Evolutionary conservation across 371 early-diverging fungal species (phyloP).

Genomic region (Amoeboaphelidium occidentale): DNA sequence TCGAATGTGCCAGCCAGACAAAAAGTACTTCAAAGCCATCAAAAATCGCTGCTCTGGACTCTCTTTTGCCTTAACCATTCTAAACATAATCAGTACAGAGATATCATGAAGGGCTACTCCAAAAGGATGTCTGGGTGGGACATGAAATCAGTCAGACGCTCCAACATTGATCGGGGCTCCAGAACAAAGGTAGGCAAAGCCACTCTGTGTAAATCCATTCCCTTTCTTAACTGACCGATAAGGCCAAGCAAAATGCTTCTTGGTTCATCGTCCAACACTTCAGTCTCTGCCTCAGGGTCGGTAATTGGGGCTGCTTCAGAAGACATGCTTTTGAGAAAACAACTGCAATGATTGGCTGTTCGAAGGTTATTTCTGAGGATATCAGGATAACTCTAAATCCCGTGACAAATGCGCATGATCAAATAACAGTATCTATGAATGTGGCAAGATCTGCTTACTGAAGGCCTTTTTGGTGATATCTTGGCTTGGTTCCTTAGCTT

Average conservation of each 20-base stretch:
- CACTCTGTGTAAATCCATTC: constrained; percentile 61
- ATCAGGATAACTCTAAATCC: too few species aligned
- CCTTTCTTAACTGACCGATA: constrained; percentile 61
- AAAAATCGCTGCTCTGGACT: constrained; percentile 63
- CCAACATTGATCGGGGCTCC: constrained; percentile 81
- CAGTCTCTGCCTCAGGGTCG: constrained; percentile 22
- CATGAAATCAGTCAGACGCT: constrained; percentile 86
- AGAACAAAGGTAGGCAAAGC: constrained; percentile 89
- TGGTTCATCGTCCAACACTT: constrained; percentile 65
- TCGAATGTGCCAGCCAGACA: constrained; percentile 90
- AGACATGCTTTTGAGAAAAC: neutral
- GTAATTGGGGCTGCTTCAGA: neutral
- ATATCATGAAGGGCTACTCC: constrained; percentile 26
- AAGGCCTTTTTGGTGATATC: too few species aligned
- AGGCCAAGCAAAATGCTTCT: constrained; percentile 58
- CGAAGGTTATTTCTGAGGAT: too few species aligned
- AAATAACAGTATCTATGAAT: too few species aligned
- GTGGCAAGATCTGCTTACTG: too few species aligned
- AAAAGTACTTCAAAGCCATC: constrained; percentile 59
- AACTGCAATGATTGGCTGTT: too few species aligned
- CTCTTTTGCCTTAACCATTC: neutral
- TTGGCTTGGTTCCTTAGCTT: too few species aligned
- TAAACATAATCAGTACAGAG: neutral
- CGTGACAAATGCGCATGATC: too few species aligned
- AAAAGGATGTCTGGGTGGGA: constrained; percentile 67